Conservation (phyloP, 306 rosid species). For the Inga laurina region DNA sequence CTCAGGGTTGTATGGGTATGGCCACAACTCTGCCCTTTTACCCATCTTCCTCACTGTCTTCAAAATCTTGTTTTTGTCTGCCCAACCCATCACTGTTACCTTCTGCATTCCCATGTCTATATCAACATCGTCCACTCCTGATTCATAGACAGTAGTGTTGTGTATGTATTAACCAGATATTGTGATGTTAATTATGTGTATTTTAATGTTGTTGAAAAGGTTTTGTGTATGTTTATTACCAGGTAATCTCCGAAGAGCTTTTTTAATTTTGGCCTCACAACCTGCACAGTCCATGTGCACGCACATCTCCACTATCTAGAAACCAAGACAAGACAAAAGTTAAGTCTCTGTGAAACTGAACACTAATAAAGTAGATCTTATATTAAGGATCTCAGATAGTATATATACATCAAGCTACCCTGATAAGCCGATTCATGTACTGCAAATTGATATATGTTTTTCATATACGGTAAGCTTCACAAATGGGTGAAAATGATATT, state of each 20-base stretch:
- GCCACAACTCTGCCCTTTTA: constrained; percentile 71
- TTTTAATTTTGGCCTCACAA: constrained; percentile 61
- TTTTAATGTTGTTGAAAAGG: neutral
- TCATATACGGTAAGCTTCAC: neutral
- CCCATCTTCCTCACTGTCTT: constrained; percentile 65
- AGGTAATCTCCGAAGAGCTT: constrained; percentile 56
- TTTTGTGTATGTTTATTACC: constrained; percentile 32
- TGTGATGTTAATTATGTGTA: neutral
- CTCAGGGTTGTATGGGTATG: constrained; percentile 65
- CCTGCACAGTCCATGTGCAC: constrained; percentile 75
- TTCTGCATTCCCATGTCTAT: constrained; percentile 66
- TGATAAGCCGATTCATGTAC: neutral
- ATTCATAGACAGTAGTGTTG: neutral
- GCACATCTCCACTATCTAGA: constrained; percentile 66
- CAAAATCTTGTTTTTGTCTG: constrained; percentile 54
- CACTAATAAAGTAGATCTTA: neutral
- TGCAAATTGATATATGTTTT: neutral
- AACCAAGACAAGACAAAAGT: neutral
- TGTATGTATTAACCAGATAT: neutral
- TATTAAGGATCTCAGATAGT: no score
- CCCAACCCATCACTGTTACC: constrained; percentile 87
- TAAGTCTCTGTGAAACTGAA: neutral
- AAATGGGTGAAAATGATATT: neutral
- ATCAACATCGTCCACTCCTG: constrained; percentile 69
- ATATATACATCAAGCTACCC: neutral